These are phyloP conservation scores for Neonectria coccinea DNA, from an alignment of 2,329 filamentous ascomycete species.

Conservation along the genomic window DNA sequence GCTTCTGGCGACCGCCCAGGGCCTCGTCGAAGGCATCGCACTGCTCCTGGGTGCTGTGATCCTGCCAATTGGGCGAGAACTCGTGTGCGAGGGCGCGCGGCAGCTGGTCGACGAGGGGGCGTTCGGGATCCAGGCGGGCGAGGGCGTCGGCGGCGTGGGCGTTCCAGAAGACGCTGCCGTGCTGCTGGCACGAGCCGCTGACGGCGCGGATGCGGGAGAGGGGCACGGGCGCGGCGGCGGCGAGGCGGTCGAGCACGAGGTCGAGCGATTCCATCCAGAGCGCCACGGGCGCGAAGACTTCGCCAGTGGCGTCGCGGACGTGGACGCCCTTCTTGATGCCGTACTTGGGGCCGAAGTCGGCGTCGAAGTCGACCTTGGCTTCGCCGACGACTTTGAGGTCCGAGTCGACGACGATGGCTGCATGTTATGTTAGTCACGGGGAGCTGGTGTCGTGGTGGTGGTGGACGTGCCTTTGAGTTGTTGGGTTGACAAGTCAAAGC, in stretches of 20 bases:
- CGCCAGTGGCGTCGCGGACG: constrained; percentile 82
- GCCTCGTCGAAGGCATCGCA: constrained; percentile 87
- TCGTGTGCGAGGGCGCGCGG: constrained; percentile 80
- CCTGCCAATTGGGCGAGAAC: constrained; percentile 97
- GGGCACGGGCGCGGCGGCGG: constrained; percentile 71
- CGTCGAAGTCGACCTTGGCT: constrained; percentile 95
- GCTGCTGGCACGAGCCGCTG: constrained; percentile 95
- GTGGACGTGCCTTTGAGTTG: constrained; percentile 83
- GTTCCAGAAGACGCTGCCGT: constrained; percentile 96
- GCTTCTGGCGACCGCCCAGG: constrained; percentile 72
- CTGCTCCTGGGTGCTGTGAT: constrained; percentile 92
- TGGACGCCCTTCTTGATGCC: constrained; percentile 88
- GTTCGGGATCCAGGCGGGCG: constrained; percentile 66
- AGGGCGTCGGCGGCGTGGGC: constrained; percentile 75
- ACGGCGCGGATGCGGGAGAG: constrained; percentile 82
- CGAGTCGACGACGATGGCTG: constrained; percentile 86
- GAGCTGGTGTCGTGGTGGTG: background rate
- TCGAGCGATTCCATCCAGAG: constrained; percentile 96
- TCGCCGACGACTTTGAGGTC: constrained; percentile 83
- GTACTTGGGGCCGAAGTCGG: constrained; percentile 79
- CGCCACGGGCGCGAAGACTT: constrained; percentile 92
- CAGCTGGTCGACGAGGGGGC: constrained; percentile 79
- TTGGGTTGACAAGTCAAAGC: constrained; percentile 96
- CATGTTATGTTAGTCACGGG: constrained; percentile 19
- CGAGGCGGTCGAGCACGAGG: constrained; percentile 80